These are phyloP conservation scores for Anisodus tanguticus DNA, from an alignment of 257 asterid species.

Conservation along the genomic window DNA sequence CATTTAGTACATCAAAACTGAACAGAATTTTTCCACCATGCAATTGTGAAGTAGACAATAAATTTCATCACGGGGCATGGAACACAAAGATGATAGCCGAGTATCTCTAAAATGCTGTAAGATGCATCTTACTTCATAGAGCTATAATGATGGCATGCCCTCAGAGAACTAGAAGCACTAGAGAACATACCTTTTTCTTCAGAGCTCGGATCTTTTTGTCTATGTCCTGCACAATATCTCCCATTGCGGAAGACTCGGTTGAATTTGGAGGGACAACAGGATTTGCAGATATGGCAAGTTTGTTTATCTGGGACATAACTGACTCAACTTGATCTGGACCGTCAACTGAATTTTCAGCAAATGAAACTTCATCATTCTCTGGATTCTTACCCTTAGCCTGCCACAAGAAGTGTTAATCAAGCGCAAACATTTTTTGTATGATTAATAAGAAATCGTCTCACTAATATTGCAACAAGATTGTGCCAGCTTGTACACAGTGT, in stretches of 20 bases:
- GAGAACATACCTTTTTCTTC: constrained; percentile 78
- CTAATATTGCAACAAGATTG: not conserved
- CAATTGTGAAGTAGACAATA: not conserved
- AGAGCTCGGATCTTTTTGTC: constrained; percentile 93
- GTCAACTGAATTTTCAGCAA: constrained; percentile 52
- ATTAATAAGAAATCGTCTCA: not conserved
- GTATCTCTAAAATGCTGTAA: not conserved
- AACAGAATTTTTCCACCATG: not conserved
- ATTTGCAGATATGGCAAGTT: constrained; percentile 59
- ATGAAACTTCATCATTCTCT: constrained; percentile 46
- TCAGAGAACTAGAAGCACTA: not conserved
- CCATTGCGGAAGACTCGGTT: constrained; percentile 51
- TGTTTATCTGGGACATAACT: constrained; percentile 66
- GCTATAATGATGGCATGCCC: not conserved
- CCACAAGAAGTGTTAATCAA: constrained; percentile 32
- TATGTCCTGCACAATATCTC: constrained; percentile 66
- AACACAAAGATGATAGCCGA: not conserved
- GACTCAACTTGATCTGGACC: constrained; percentile 50
- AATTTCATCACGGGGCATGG: not conserved
- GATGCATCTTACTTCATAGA: constrained; percentile 23
- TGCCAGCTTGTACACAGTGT: not conserved
- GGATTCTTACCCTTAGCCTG: constrained; percentile 70
- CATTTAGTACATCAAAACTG: not conserved
- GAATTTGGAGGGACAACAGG: constrained; percentile 56
- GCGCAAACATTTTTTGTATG: not conserved